These are phyloP conservation scores for Lolium multiflorum DNA, from an alignment of 176 grass and related monocot genomes.

Conservation along the genomic window DNA sequence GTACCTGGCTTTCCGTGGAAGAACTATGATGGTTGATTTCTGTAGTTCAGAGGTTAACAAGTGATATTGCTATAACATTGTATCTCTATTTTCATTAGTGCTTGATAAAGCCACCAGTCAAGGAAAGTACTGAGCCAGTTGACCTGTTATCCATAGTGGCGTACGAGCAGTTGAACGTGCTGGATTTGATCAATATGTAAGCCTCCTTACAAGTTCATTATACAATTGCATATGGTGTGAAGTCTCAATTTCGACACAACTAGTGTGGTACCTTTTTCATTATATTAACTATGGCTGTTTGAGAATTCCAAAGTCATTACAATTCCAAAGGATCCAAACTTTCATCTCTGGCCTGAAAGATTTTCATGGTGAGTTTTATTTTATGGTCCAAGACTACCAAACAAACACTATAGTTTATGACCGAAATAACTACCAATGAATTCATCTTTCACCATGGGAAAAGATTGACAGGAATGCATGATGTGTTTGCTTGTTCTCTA, in stretches of 20 bases:
- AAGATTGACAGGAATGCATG: slow-evolving; percentile 1
- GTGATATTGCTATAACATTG: slow-evolving; percentile 4
- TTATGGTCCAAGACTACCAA: not conserved
- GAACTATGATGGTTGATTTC: not conserved
- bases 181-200: slow-evolving; percentile 83
- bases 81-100: slow-evolving; percentile 53
- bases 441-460: not conserved
- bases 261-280: slow-evolving; percentile 11
- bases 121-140: slow-evolving; percentile 82
- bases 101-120: slow-evolving; percentile 71
- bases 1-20: not conserved
- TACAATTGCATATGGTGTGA: not conserved
- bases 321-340: slow-evolving; percentile 80
- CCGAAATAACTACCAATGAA: not conserved
- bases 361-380: slow-evolving; percentile 75
- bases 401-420: not conserved
- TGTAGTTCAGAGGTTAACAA: not conserved
- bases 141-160: slow-evolving; percentile 85
- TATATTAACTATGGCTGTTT: slow-evolving; percentile 23
- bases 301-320: slow-evolving; percentile 64
- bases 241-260: not conserved
- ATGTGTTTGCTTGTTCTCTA: slow-evolving; percentile 15
- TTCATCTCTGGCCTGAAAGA: slow-evolving; percentile 60
- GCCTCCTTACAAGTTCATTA: slow-evolving; percentile 37
- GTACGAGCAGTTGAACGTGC: slow-evolving; percentile 77